phyloP scores from a whole-genome alignment of 768 basidiomycete genomes.

The Kwoniella bestiolae region DNA sequence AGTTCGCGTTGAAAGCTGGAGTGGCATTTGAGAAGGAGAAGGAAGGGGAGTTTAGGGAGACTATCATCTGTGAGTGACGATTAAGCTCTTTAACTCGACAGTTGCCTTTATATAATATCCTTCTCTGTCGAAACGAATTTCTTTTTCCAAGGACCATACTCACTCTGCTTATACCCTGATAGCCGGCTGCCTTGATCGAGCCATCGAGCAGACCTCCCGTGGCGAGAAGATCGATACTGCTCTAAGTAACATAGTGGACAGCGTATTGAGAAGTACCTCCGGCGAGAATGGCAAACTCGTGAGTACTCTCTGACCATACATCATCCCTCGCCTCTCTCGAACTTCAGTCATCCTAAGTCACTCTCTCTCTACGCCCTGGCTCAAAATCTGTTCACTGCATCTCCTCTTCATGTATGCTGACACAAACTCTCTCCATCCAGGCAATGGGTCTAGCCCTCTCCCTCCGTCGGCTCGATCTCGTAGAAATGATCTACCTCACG shows the following conservation, averaged over 20 bases:
- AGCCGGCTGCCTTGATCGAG: conserved; percentile 97
- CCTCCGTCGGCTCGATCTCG: conserved; percentile 82
- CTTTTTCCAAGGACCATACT: too few species aligned
- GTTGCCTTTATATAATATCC: too few species aligned
- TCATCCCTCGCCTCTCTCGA: conserved; percentile 43
- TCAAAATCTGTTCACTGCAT: too few species aligned
- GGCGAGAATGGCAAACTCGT: conserved; percentile 91
- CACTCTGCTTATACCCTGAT: background rate
- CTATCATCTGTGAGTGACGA: conserved; percentile 87
- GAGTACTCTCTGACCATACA: conserved; percentile 16
- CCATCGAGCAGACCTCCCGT: conserved; percentile 71
- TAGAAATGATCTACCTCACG: conserved; percentile 67
- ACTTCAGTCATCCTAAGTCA: background rate
- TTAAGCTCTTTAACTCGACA: too few species aligned
- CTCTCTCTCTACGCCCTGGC: too few species aligned
- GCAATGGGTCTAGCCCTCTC: conserved; percentile 95
- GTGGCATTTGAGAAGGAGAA: conserved; percentile 71
- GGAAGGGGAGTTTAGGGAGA: conserved; percentile 87
- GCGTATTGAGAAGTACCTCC: conserved; percentile 83
- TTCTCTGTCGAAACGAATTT: too few species aligned
- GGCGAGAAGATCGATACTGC: conserved; percentile 75
- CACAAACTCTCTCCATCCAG: conserved; percentile 58
- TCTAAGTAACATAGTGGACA: conserved; percentile 81
- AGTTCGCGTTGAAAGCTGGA: conserved; percentile 90
- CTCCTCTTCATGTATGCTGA: too few species aligned